Conservation (phyloP, 257 asterid genomes). For the Schizonepeta tenuifolia region DNA sequence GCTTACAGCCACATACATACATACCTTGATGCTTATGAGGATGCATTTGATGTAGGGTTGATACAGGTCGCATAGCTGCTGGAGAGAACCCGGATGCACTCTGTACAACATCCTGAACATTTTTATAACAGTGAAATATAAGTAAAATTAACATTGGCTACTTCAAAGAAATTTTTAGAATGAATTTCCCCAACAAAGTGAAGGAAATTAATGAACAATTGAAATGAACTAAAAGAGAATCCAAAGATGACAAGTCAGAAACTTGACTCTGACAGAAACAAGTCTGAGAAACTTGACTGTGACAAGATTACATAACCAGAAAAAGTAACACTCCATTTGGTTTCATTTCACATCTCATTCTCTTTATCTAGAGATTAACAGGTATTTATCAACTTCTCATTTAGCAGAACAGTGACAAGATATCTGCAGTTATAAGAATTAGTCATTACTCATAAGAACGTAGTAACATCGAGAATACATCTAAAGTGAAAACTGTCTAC, state of each 20-base stretch:
- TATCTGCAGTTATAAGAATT: not conserved
- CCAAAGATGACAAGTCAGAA: not conserved
- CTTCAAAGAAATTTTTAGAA: constrained; percentile 2
- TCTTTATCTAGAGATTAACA: not conserved
- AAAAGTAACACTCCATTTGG: not conserved
- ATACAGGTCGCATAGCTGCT: constrained; percentile 52
- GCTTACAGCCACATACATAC: constrained; percentile 50
- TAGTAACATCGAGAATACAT: not conserved
- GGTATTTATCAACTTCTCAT: not conserved
- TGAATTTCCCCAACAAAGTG: not conserved
- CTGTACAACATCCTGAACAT: constrained; percentile 55
- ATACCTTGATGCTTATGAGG: constrained; percentile 82
- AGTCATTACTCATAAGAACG: not conserved
- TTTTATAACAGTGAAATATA: not conserved
- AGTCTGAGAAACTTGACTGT: not conserved
- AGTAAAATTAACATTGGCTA: constrained; percentile 22
- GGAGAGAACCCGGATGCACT: constrained; percentile 63
- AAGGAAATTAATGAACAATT: not conserved
- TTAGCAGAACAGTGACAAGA: not conserved
- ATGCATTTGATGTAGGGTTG: constrained; percentile 58
- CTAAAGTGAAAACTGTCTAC: not conserved
- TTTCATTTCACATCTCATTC: not conserved
- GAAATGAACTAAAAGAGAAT: not conserved
- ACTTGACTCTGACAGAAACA: constrained; percentile 16
- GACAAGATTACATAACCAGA: not conserved